phyloP scores from a whole-genome alignment of 106 monocot genomes.

The Allium sativum region DNA sequence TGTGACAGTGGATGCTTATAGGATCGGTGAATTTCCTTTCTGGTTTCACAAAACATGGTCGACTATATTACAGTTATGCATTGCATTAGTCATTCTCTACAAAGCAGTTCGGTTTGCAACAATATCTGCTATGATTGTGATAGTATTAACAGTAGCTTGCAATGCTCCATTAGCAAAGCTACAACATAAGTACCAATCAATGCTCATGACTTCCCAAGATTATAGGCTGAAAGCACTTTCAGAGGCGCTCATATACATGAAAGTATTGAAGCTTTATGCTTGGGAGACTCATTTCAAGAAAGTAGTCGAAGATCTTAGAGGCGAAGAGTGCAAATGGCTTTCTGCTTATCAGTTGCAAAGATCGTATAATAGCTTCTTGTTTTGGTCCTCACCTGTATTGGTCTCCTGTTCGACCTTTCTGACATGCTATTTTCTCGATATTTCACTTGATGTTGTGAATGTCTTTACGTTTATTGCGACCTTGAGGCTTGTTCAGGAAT shows the following conservation, averaged over 20 bases:
- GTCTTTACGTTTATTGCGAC: constrained; percentile 92
- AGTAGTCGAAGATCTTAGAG: constrained; percentile 43
- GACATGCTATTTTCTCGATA: constrained; percentile 47
- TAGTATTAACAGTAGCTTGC: constrained; percentile 49
- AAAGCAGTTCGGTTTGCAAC: constrained; percentile 70
- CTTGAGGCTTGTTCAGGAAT: constrained; percentile 74
- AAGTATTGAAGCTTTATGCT: constrained; percentile 94
- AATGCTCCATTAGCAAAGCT: constrained; percentile 72
- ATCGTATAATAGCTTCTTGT: constrained; percentile 64
- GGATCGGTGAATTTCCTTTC: constrained; percentile 84
- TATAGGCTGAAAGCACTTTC: constrained; percentile 77
- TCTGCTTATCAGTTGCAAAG: constrained; percentile 58
- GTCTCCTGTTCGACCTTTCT: constrained; percentile 75
- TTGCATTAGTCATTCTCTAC: constrained; percentile 73
- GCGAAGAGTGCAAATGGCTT: constrained; percentile 66
- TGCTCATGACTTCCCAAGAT: constrained; percentile 83
- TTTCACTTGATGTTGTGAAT: constrained; percentile 60
- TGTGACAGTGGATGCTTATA: constrained; percentile 88
- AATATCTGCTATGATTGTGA: constrained; percentile 46
- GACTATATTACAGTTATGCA: constrained; percentile 55
- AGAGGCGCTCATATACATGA: constrained; percentile 84
- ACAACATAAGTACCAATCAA: constrained; percentile 71
- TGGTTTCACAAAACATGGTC: constrained; percentile 95
- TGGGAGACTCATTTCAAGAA: constrained; percentile 79
- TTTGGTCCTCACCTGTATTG: constrained; percentile 79